These are phyloP conservation scores for Coprinellus aureogranulatus DNA, from an alignment of 768 basidiomycete genomes.

Conservation along the genomic window DNA sequence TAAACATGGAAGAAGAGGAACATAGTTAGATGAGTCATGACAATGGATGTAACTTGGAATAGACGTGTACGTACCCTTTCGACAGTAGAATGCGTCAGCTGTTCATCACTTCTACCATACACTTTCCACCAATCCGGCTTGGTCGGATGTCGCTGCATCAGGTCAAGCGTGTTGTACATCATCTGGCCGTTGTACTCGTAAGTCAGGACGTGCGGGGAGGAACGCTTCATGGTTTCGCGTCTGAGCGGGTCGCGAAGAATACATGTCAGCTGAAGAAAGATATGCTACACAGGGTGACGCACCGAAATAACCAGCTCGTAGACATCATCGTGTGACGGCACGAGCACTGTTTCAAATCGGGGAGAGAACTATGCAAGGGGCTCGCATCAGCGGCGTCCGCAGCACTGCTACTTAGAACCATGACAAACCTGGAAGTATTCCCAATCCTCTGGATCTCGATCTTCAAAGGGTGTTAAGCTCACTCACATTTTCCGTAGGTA, in stretches of 20 bases:
- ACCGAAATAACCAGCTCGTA: slow-evolving; percentile 5
- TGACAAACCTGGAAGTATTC: slow-evolving; percentile 11
- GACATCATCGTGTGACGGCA: slow-evolving; percentile 1
- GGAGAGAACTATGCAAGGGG: neutral
- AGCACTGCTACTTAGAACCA: too few species aligned
- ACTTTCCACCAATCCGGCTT: slow-evolving; percentile 34
- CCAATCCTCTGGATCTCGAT: slow-evolving; percentile 7
- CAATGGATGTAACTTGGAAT: too few species aligned
- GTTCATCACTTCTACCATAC: slow-evolving; percentile 43
- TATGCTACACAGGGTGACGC: too few species aligned
- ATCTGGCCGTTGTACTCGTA: slow-evolving; percentile 25
- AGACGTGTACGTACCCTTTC: slow-evolving; percentile 29
- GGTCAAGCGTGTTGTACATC: slow-evolving; percentile 38
- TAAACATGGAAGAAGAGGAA: too few species aligned
- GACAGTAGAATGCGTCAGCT: slow-evolving; percentile 36
- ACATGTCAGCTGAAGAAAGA: too few species aligned
- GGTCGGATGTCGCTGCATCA: slow-evolving; percentile 38
- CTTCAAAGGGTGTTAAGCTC: too few species aligned
- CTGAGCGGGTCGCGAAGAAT: too few species aligned
- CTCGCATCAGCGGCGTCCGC: too few species aligned
- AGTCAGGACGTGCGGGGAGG: slow-evolving; percentile 23
- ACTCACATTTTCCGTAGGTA: too few species aligned
- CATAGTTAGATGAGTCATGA: too few species aligned
- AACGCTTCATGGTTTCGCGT: neutral
- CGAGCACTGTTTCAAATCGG: slow-evolving; percentile 1